Evolutionary conservation across 306 rosid genomes (phyloP), one percentile per base, ranked within the genome.

Genomic region (Phaseolus lunatus): DNA sequence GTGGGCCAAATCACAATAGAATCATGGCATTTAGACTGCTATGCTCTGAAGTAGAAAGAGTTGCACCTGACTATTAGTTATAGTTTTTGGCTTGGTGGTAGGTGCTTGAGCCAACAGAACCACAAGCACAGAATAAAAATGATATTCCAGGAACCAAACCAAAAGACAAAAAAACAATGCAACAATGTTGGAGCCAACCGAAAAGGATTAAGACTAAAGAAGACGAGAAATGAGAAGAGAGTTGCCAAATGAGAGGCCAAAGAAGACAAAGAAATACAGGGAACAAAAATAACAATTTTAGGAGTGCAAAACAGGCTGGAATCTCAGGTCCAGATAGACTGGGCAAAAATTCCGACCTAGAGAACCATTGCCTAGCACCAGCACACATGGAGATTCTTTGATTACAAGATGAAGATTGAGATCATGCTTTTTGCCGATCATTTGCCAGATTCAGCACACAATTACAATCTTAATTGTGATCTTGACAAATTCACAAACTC

Each of bases 401-500:
- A 9, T 18, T 52, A 18, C 59, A 20, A 3, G 10, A 50, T 1
- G 14, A 52, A 54, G 16, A 22, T 54, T 3, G 5, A 0, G 14
- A 57, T 13, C 64, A 10, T 24, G 64, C 64, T 57, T 11, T 33
- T 57, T 57, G 18, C 64, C 18, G 0, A 24, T 23, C 64, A 57
- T 56, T 22, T 56, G 64, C 5, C 64, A 2, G 6, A 23, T 23
- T 57, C 64, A 57, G 64, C 35, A 57, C 4, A 0, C 35, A 57
- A 57, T 57, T 24, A 57, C 64, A 57, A 57, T 57, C 35, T 57
- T 24, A 24, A 57, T 24, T 1, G 1, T n/a, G 1, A 12, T 57
- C 64, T 24, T 57, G 64, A 57, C 9, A 58, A 58, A 65, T 54
- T 77, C 37, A 44, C 14, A 45, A 70, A 53, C 73, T 26, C 50